These are phyloP conservation scores for Aspergillus kassunensis DNA, from an alignment of 495 filamentous ascomycete species.

Conservation along the genomic window DNA sequence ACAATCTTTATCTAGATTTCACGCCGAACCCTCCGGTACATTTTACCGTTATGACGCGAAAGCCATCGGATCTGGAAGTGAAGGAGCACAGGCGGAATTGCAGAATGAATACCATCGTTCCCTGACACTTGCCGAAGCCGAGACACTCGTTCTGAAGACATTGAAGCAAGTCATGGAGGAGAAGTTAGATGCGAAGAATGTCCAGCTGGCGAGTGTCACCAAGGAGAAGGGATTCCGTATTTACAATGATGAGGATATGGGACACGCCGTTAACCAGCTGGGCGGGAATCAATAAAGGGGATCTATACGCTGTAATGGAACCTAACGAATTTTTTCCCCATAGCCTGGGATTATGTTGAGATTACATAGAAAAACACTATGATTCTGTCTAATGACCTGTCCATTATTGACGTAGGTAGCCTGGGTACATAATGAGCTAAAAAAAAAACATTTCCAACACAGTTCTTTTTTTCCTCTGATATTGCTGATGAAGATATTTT, in stretches of 20 bases:
- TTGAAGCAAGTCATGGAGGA: slow-evolving; percentile 99
- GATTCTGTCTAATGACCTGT: slow-evolving; percentile 18
- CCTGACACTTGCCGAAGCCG: slow-evolving; percentile 86
- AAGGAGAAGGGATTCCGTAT: slow-evolving; percentile 97
- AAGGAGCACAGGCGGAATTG: slow-evolving; percentile 95
- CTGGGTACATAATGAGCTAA: too few species aligned
- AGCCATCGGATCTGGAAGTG: slow-evolving; percentile 93
- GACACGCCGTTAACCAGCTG: slow-evolving; percentile 74
- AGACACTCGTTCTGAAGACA: slow-evolving; percentile 93
- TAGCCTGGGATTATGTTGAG: slow-evolving; percentile 18
- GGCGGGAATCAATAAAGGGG: slow-evolving; percentile 40
- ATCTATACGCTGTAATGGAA: slow-evolving; percentile 10
- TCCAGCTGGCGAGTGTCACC: slow-evolving; percentile 95
- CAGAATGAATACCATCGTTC: slow-evolving; percentile 99
- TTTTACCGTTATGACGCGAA: slow-evolving; percentile 99
- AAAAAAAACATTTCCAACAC: too few species aligned
- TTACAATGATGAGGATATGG: slow-evolving; percentile 97
- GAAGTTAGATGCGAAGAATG: slow-evolving; percentile 97
- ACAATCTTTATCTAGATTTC: slow-evolving; percentile 56
- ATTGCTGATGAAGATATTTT: too few species aligned
- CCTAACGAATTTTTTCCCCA: slow-evolving; percentile 10
- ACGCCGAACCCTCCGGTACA: slow-evolving; percentile 94
- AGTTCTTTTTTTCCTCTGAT: too few species aligned
- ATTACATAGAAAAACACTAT: slow-evolving; percentile 32
- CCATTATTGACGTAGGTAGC: too few species aligned